phyloP scores from a whole-genome alignment of 495 filamentous ascomycete species.

The Polyplosphaeria fusca region DNA sequence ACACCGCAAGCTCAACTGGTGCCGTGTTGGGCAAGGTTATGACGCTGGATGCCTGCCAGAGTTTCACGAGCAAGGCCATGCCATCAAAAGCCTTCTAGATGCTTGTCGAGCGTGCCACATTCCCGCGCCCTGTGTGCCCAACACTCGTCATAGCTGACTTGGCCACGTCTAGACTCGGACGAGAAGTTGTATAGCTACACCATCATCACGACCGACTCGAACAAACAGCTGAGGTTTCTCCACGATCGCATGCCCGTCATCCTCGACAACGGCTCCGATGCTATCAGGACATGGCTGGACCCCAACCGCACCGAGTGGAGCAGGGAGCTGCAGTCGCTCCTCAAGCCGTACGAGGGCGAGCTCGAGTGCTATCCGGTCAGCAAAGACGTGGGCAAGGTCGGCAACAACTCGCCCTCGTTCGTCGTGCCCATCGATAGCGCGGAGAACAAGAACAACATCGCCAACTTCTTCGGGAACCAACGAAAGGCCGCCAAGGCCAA shows the following conservation, averaged over 20 bases:
- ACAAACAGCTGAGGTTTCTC: conserved; percentile 73
- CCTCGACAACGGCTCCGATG: conserved; percentile 69
- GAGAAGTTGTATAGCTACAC: conserved; percentile 82
- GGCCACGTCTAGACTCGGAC: conserved; percentile 44
- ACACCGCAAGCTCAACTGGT: not conserved
- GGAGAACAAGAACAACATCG: conserved; percentile 88
- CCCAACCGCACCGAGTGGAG: conserved; percentile 69
- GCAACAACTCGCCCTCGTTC: conserved; percentile 83
- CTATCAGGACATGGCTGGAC: conserved; percentile 76
- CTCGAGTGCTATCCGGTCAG: conserved; percentile 82
- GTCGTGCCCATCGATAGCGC: conserved; percentile 75
- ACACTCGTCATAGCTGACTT: conserved; percentile 1
- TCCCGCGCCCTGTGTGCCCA: conserved; percentile 6
- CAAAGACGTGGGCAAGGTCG: conserved; percentile 91
- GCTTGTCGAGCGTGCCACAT: conserved; percentile 12
- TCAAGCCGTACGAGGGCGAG: conserved; percentile 75
- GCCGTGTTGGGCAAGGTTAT: not conserved
- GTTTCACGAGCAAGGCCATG: not conserved
- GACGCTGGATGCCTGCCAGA: not conserved
- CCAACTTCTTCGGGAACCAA: conserved; percentile 77
- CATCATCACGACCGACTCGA: conserved; percentile 84
- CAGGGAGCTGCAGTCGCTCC: conserved; percentile 67
- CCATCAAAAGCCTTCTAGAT: conserved; percentile 3
- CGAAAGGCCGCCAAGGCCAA: conserved; percentile 42
- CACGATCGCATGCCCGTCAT: conserved; percentile 97